Evolutionary conservation across 2,329 filamentous ascomycete species (phyloP), one percentile per base, ranked within the genome.

Genomic region (Diaporthe aspalathi): DNA sequence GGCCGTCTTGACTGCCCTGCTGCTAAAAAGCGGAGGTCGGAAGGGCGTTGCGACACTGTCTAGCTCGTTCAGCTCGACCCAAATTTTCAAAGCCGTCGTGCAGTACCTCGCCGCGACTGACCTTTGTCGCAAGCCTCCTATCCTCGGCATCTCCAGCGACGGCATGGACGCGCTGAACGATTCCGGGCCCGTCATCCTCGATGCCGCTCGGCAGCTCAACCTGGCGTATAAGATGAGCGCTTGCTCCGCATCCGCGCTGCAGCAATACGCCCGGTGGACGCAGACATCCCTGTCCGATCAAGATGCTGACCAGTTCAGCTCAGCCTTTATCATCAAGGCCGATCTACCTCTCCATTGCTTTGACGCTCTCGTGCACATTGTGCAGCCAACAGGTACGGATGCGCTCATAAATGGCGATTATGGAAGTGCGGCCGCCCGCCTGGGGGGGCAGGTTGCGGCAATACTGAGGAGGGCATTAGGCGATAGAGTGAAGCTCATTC

Each of bases 61-160:
- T 7, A 86, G 89, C 6, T 93, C 93, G 9, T 92, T 97, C 76
- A 97, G 93, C 83, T 93, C 92, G 81, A 96, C 95, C 29, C 95
- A 98, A 81, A 87, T 98, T 54, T 98, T 99, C 87, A 98, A 98
- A 81, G 95, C 94, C 3, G 91, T 92, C 1, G 84, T 99, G n/a
- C 95, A 98, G 78, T 96, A 95, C 75, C 84, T 99, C 22, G 90
- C 92, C 1, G 88, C 89, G 1, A 91, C 89, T 47, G 91, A 97
- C 77, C 84, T 98, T 68, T 85, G 84, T 70, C 91, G 89, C 76
- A 92, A 89, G 74, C 90, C 93, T 0, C 86, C 91, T 43, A 75
- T 87, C 1, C 84, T 90, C 69, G 82, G 78, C 73, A 85, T 73
- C 77, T 90, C 71, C 75, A 85, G 75, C 77, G 81, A 71, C 32